These are phyloP conservation scores for Tetracladium setigerum DNA, from an alignment of 495 filamentous ascomycete species.

Conservation along the genomic window DNA sequence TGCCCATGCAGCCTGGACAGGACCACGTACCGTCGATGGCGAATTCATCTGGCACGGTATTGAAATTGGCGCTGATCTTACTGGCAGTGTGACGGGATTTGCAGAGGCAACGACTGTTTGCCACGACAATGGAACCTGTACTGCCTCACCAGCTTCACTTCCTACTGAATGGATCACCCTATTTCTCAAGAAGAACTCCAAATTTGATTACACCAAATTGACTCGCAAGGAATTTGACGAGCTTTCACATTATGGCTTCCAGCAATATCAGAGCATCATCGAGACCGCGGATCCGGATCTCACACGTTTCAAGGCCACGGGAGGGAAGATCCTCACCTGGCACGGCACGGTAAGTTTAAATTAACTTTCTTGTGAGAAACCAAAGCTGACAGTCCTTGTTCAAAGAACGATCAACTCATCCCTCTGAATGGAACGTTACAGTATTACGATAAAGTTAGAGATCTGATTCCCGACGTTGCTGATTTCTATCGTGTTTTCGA, in stretches of 20 bases:
- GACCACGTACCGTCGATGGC: conserved; percentile 6
- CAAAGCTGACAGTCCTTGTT: too few relatives aligned
- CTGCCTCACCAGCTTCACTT: not conserved
- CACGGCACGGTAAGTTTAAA: conserved; percentile 39
- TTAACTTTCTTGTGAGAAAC: not conserved
- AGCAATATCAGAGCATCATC: not conserved
- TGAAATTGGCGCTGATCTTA: not conserved
- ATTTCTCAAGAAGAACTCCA: conserved; percentile 12
- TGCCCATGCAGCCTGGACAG: not conserved
- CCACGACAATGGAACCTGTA: conserved; percentile 7
- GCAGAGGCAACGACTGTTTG: conserved; percentile 1
- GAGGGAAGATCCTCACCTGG: conserved; percentile 44
- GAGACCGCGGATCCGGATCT: conserved; percentile 27
- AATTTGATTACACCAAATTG: conserved; percentile 13
- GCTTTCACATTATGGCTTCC: not conserved
- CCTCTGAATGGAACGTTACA: not conserved
- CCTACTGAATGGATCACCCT: conserved; percentile 4
- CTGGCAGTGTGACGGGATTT: conserved; percentile 3
- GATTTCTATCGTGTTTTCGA: conserved; percentile 29
- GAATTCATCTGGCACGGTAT: conserved; percentile 16
- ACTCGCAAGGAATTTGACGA: conserved; percentile 11
- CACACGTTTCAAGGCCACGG: conserved; percentile 30
- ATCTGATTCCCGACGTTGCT: not conserved
- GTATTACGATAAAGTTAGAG: not conserved
- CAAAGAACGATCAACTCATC: not conserved